A percentile compares a stretch with the other conserved stretches of the same genome.
phyloP scores from a whole-genome alignment of 1,139 yeast genomes.

The Candida smagusa region DNA sequence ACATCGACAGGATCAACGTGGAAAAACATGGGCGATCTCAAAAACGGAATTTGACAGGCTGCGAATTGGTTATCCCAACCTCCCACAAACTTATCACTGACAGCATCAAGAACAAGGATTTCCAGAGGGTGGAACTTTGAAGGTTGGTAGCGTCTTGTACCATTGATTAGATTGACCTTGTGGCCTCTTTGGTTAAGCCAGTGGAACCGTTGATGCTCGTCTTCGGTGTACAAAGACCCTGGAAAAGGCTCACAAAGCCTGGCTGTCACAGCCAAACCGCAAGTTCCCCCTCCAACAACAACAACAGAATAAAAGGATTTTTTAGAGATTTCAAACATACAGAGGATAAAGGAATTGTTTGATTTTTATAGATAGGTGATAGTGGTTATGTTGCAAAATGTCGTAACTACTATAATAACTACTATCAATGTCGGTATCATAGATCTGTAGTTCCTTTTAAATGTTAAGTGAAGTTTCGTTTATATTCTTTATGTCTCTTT shows the following conservation, averaged over 20 bases:
- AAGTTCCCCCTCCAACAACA: slow-evolving; percentile 40
- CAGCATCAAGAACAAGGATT: slow-evolving; percentile 32
- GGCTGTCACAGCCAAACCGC: slow-evolving; percentile 36
- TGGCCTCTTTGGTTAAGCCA: slow-evolving; percentile 34
- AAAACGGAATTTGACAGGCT: slow-evolving; percentile 40
- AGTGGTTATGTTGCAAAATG: slow-evolving; percentile 5
- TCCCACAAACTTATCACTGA: slow-evolving; percentile 29
- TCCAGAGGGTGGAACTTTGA: slow-evolving; percentile 14
- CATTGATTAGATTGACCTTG: slow-evolving; percentile 24
- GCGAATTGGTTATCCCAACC: slow-evolving; percentile 47
- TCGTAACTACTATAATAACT: slow-evolving; percentile 7
- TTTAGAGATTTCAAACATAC: slow-evolving; percentile 11
- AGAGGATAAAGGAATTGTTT: not conserved
- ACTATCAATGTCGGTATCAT: not conserved
- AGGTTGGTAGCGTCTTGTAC: slow-evolving; percentile 15
- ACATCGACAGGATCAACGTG: slow-evolving; percentile 47
- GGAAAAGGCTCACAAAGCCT: slow-evolving; percentile 38
- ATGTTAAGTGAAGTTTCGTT: no score
- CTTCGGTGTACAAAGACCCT: slow-evolving; percentile 39
- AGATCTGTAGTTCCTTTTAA: no score
- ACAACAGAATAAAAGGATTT: slow-evolving; percentile 30
- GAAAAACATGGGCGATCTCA: slow-evolving; percentile 51
- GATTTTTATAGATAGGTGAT: not conserved
- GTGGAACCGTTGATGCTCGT: slow-evolving; percentile 41
- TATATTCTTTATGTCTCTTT: no score